Conservation (phyloP, 441 rosid genomes). For the Populus tomentosa region DNA sequence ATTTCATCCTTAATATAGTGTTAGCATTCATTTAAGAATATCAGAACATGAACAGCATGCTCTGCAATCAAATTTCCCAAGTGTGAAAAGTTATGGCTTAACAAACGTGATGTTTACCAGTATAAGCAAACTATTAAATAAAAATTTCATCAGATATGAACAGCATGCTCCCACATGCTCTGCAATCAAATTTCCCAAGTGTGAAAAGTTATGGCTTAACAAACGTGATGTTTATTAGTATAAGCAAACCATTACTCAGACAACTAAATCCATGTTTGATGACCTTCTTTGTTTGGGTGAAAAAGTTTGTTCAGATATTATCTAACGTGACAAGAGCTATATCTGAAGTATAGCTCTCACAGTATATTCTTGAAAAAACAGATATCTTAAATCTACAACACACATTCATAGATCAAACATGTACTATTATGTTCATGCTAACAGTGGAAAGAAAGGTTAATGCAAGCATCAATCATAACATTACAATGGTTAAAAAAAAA, state of each 20-base stretch:
- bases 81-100: neutral
- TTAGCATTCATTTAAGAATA: neutral
- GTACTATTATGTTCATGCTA: neutral
- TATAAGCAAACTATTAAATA: neutral
- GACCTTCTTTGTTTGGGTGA: neutral
- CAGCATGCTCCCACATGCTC: neutral
- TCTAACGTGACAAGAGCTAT: neutral
- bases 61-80: neutral
- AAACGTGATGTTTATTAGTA: neutral
- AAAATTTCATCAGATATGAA: too few species aligned
- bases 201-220: neutral
- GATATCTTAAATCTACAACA: neutral
- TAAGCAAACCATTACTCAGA: neutral
- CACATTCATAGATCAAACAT: neutral
- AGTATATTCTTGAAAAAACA: neutral
- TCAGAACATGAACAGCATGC: neutral
- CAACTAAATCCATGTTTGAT: neutral
- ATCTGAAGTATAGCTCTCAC: neutral
- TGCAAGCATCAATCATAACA: neutral
- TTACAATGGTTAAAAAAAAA: constrained; percentile 19
- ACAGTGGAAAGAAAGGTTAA: neutral
- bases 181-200: neutral
- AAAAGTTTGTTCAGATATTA: neutral
- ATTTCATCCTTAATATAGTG: neutral
- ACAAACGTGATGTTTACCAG: neutral